Conservation (phyloP, 2,329 filamentous ascomycete genomes). For the Cercospora beticola region DNA sequence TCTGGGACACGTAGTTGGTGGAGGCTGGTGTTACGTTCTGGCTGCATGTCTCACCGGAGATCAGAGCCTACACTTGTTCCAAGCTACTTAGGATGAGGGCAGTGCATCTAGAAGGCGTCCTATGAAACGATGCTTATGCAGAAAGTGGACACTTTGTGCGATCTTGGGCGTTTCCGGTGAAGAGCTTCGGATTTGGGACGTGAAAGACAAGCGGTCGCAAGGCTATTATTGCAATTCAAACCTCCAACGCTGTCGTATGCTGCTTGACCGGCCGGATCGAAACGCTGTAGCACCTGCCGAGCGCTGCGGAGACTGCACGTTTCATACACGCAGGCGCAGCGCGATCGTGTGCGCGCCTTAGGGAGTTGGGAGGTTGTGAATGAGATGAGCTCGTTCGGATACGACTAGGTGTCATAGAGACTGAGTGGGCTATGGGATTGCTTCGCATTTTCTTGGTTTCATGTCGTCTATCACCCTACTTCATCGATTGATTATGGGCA, state of each 20-base stretch:
- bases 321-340: background rate
- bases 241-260: background rate
- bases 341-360: too few relatives aligned
- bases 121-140: background rate
- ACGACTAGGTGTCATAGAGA: too few relatives aligned
- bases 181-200: background rate
- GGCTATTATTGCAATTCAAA: background rate
- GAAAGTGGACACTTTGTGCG: background rate
- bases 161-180: background rate
- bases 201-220: background rate
- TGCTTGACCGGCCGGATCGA: background rate
- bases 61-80: background rate
- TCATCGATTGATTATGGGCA: background rate
- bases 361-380: too few relatives aligned
- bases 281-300: too few relatives aligned
- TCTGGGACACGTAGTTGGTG: background rate
- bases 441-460: background rate
- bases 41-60: background rate
- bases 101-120: background rate
- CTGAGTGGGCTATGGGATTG: background rate
- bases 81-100: background rate
- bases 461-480: background rate
- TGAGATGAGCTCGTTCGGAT: too few relatives aligned
- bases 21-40: background rate
- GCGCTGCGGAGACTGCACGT: too few relatives aligned